A percentile compares a stretch with the other conserved stretches of the same genome.
These are phyloP conservation scores for Pseudogymnoascus sp. DNA, from an alignment of 2,329 filamentous ascomycete species.

Conservation along the genomic window DNA sequence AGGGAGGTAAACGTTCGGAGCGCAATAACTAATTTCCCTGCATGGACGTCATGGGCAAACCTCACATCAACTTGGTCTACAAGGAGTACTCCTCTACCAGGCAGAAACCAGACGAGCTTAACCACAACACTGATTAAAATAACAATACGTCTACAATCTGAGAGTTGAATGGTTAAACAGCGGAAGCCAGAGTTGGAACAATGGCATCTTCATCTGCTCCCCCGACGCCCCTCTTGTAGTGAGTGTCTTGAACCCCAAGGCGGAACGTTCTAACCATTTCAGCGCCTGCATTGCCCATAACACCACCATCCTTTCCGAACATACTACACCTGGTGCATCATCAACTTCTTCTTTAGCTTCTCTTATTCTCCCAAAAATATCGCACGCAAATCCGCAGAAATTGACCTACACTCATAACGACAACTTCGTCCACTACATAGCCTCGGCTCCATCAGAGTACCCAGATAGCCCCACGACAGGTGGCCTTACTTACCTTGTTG, in stretches of 20 bases:
- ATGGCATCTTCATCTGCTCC: slow-evolving; percentile 67
- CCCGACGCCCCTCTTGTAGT: slow-evolving; percentile 66
- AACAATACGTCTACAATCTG: not conserved
- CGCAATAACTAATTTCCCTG: not conserved
- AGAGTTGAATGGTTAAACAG: not conserved
- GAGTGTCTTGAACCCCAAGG: slow-evolving; percentile 29
- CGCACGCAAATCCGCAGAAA: slow-evolving; percentile 70
- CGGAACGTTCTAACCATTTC: slow-evolving; percentile 14
- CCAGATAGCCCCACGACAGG: slow-evolving; percentile 52
- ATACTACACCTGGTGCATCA: slow-evolving; percentile 75
- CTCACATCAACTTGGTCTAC: not conserved
- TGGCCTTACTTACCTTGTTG: slow-evolving; percentile 83
- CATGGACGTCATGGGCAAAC: slow-evolving; percentile 6
- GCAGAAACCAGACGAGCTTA: not conserved
- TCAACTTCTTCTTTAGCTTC: slow-evolving; percentile 82
- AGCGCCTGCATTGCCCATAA: slow-evolving; percentile 93
- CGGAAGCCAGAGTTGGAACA: slow-evolving; percentile 16
- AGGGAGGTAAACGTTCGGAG: not conserved
- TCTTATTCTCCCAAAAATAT: slow-evolving; percentile 90
- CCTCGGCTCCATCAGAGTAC: slow-evolving; percentile 66
- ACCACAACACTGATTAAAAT: not conserved
- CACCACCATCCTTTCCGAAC: slow-evolving; percentile 86
- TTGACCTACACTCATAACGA: slow-evolving; percentile 88
- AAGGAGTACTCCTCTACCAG: not conserved
- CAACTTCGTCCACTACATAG: slow-evolving; percentile 92